Base-by-base conservation (phyloP, 2,329 filamentous ascomycete genomes). In the Stemphylium vesicarium region DNA sequence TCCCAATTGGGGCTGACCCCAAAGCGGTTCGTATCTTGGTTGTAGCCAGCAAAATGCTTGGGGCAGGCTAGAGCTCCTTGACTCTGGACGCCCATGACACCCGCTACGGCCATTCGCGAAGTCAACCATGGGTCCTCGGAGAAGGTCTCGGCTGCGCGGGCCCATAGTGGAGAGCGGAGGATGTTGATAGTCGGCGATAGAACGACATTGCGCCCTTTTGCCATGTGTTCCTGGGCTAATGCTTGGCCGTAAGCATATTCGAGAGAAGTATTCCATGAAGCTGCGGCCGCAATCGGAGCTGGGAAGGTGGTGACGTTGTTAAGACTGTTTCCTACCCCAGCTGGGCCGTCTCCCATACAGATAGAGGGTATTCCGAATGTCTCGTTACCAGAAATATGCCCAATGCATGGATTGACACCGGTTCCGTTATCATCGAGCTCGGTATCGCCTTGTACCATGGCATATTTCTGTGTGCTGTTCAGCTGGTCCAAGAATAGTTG, bases 41-140 rank as follows among this genome's bases (percentile, higher is more conserved):
- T 43, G 24, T 51, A 44, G n/a, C 39, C 48, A 44, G 40, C 85
- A 53, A 86, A 88, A 37, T 87, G 89, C 78, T 92, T 92, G 55
- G 44, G 31, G 31, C 50, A 54, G 8, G 57, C 54, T 39, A 33
- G 22, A 35, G 50, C 47, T 10, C 58, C 56, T 37, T 46, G 22
- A 12, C 79, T 80, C 68, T 90, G 86, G 4, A 90, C 40, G 7
- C 58, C 56, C 13, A 41, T 44, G 5, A 60, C 32, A 24, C 22
- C 18, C 12, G 36, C 42, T 18, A 50, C 40, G 7, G 42, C 56
- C 24, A 51, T 37, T 24, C 22, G 22, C 2, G 22, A 24, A 24
- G 22, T 24, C 22, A 24, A 7, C 22, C 22, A 24, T 8, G 22
- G 22, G 7, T 24, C 22, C 7, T 24, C 22, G 22, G 22, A 24